phyloP scores from a whole-genome alignment of 768 basidiomycete species.

The Rhodotorula paludigena region DNA sequence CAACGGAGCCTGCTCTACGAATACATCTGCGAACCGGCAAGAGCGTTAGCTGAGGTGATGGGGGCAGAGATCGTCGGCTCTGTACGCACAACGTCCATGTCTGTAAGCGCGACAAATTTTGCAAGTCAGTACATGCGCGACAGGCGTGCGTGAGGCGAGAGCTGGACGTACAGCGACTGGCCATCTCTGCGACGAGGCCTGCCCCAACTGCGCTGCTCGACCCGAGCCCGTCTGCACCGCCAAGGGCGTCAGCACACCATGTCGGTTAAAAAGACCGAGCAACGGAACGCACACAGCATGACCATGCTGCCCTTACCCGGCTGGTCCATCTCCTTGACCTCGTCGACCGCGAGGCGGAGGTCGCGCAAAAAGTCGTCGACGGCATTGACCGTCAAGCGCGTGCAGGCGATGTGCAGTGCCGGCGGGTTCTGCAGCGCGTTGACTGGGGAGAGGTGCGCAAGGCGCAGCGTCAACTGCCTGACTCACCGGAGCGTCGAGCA shows the following conservation, averaged over 20 bases:
- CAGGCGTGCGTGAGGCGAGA: background rate
- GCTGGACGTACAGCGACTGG: slow-evolving; percentile 25
- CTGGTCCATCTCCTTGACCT: slow-evolving; percentile 56
- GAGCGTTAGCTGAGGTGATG: background rate
- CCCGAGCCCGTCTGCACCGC: slow-evolving; percentile 23
- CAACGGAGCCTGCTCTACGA: slow-evolving; percentile 8
- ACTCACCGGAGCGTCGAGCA: too few species aligned
- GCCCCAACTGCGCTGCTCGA: slow-evolving; percentile 33
- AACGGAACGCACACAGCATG: slow-evolving; percentile 54
- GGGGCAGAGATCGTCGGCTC: background rate
- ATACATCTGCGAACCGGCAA: slow-evolving; percentile 12
- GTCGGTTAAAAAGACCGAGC: background rate
- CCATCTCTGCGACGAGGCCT: slow-evolving; percentile 31
- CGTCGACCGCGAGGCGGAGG: slow-evolving; percentile 67
- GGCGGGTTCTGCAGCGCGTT: slow-evolving; percentile 74
- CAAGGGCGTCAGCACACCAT: background rate
- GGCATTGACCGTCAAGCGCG: slow-evolving; percentile 69
- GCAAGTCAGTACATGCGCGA: background rate
- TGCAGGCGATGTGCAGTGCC: slow-evolving; percentile 88
- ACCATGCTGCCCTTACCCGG: slow-evolving; percentile 80
- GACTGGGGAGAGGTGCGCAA: slow-evolving; percentile 45
- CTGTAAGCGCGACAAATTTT: background rate
- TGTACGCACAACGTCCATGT: slow-evolving; percentile 38
- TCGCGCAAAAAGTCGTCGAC: slow-evolving; percentile 78
- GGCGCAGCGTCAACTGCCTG: background rate